Conservation (phyloP, 2,329 filamentous ascomycete genomes). For the Aureobasidium sp. region DNA sequence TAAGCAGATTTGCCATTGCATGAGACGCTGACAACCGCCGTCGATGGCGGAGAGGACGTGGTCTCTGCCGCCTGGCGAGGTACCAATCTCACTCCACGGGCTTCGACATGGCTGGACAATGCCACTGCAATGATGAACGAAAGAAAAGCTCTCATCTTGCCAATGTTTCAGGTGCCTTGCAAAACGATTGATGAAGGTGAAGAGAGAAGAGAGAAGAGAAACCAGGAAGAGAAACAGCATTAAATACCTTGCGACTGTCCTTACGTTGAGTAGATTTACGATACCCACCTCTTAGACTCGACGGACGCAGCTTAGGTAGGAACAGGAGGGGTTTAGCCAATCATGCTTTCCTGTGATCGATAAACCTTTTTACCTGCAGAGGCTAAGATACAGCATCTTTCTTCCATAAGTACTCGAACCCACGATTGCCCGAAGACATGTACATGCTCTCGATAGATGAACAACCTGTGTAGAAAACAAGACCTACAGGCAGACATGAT, state of each 20-base stretch:
- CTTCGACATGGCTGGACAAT: neutral
- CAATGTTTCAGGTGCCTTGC: neutral
- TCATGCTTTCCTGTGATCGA: neutral
- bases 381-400: neutral
- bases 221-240: neutral
- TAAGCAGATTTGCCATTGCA: slow-evolving; percentile 9
- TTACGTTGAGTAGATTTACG: neutral
- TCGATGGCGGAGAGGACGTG: neutral
- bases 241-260: neutral
- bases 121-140: slow-evolving; percentile 2
- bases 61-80: neutral
- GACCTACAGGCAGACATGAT: too few relatives aligned
- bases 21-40: neutral
- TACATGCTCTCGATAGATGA: too few relatives aligned
- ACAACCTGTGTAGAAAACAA: too few relatives aligned
- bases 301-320: neutral
- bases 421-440: too few relatives aligned
- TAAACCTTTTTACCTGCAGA: neutral
- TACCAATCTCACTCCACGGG: neutral
- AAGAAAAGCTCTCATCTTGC: slow-evolving; percentile 2
- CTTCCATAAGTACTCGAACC: too few relatives aligned
- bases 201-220: neutral
- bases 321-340: neutral
- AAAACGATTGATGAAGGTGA: slow-evolving; percentile 12
- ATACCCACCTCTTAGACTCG: neutral